phyloP scores from a whole-genome alignment of 495 filamentous ascomycete species.

The Penicillium pancosmium region DNA sequence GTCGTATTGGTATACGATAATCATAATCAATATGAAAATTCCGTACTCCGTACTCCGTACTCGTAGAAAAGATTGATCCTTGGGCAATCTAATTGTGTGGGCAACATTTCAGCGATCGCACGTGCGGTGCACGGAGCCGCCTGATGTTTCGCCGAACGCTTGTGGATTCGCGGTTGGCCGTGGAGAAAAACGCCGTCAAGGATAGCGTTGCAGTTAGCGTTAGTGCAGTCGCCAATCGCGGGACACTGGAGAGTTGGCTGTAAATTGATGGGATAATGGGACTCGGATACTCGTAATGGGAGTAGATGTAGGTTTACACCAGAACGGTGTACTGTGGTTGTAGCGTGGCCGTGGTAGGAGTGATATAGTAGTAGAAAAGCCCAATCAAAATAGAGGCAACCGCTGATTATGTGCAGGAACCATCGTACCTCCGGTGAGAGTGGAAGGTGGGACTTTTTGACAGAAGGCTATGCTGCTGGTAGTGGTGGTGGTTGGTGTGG shows the following conservation, averaged over 20 bases:
- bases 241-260: conserved; percentile 4
- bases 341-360: too few relatives aligned
- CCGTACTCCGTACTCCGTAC: too few relatives aligned
- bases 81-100: not conserved
- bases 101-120: conserved; percentile 12
- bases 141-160: conserved; percentile 21
- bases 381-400: too few relatives aligned
- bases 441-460: not conserved
- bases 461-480: not conserved
- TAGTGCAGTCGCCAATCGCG: conserved; percentile 23
- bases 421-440: not conserved
- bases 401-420: not conserved
- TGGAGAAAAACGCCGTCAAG: conserved; percentile 22
- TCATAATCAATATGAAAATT: too few relatives aligned
- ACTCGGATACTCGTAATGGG: too few relatives aligned
- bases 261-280: not conserved
- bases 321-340: too few relatives aligned
- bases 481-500: not conserved
- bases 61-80: too few relatives aligned
- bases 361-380: too few relatives aligned
- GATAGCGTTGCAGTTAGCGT: conserved; percentile 25
- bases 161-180: conserved; percentile 22
- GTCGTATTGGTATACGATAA: too few relatives aligned
- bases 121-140: conserved; percentile 29
- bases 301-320: too few relatives aligned